Conservation (phyloP, 345 rosid genomes). For the Trapa incisa region DNA sequence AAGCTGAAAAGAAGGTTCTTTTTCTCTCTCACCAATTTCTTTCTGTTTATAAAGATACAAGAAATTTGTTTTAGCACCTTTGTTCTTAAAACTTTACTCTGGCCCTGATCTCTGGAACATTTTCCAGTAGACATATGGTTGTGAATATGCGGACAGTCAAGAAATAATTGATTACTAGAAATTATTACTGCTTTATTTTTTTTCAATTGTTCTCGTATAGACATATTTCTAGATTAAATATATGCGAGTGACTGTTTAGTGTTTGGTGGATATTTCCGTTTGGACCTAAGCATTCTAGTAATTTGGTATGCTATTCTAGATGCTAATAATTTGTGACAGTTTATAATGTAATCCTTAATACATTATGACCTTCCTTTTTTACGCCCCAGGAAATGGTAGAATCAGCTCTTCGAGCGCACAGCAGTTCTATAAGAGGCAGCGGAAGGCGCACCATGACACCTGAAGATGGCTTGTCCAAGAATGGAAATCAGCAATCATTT, state of each 20-base stretch:
- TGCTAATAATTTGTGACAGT: not conserved
- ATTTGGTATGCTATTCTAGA: not conserved
- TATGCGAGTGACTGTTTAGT: too few relatives aligned
- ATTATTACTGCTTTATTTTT: too few relatives aligned
- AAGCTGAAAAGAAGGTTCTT: slow-evolving; percentile 84
- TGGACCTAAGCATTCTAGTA: not conserved
- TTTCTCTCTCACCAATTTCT: slow-evolving; percentile 6
- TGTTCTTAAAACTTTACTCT: not conserved
- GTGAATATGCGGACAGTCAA: too few relatives aligned
- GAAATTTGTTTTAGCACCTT: not conserved
- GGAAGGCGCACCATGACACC: slow-evolving; percentile 29
- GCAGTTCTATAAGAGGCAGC: slow-evolving; percentile 68
- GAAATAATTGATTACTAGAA: too few relatives aligned
- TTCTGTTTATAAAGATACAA: slow-evolving; percentile 2
- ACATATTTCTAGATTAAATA: too few relatives aligned
- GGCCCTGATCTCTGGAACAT: not conserved
- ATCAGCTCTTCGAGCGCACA: slow-evolving; percentile 82
- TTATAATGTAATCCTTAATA: not conserved
- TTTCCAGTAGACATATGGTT: too few relatives aligned
- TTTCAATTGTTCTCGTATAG: too few relatives aligned
- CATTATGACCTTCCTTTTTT: slow-evolving; percentile 9
- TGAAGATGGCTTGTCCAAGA: slow-evolving; percentile 34
- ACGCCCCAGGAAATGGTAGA: slow-evolving; percentile 61
- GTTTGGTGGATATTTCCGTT: not conserved
- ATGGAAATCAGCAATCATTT: slow-evolving; percentile 53